Conservation (phyloP, 139 green algal genomes). For the Tetradesmus lagerheimii region DNA sequence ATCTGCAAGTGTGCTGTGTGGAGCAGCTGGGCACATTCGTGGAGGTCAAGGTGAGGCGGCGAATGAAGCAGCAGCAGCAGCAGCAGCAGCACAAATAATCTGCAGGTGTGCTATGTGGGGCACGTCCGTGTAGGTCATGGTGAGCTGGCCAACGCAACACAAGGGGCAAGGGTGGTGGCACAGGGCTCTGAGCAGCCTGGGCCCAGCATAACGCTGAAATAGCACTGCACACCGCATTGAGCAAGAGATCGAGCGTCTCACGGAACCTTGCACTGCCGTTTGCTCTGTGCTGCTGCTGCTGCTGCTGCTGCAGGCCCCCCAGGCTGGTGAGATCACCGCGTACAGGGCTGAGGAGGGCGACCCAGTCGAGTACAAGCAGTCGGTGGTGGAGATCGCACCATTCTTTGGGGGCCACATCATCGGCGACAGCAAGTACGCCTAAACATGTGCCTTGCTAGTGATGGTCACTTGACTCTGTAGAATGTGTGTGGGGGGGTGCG, state of each 20-base stretch:
- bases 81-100: neutral
- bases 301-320: conserved; percentile 68
- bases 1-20: conserved; percentile 82
- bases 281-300: neutral
- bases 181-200: no score
- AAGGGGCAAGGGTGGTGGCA: no score
- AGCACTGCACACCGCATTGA: no score
- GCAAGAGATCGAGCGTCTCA: no score
- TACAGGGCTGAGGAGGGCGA: conserved; percentile 87
- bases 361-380: conserved; percentile 87
- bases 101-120: neutral
- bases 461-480: no score
- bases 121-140: no score
- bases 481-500: no score
- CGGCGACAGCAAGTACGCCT: conserved; percentile 85
- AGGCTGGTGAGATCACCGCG: conserved; percentile 85
- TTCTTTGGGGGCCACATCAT: conserved; percentile 95
- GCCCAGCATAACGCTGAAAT: no score
- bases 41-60: conserved; percentile 74
- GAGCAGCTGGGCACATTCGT: conserved; percentile 95
- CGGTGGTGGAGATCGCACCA: conserved; percentile 75
- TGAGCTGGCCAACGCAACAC: no score
- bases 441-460: conserved; percentile 33
- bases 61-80: no score
- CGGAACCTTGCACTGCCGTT: no score